These are phyloP conservation scores for Cryptosporidium ubiquitum DNA, from an alignment of 169 alveolate genomes.

Conservation along the genomic window DNA sequence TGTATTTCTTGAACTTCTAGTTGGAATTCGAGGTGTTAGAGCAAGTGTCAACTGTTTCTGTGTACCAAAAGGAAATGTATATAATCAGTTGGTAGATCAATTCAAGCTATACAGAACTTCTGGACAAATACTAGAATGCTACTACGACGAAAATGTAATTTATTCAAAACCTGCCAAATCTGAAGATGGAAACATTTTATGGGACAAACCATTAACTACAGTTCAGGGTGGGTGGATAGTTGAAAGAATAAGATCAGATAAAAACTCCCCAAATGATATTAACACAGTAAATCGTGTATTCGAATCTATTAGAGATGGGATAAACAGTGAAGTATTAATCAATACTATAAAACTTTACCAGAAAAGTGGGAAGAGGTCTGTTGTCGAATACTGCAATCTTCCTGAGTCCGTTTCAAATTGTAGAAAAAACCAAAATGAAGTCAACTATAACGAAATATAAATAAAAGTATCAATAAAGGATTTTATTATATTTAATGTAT, in stretches of 20 bases:
- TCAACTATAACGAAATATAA: neutral
- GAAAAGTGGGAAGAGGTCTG: slow-evolving; percentile 62
- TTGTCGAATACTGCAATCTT: slow-evolving; percentile 55
- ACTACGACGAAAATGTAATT: slow-evolving; percentile 41
- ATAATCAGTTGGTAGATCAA: slow-evolving; percentile 81
- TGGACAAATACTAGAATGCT: slow-evolving; percentile 74
- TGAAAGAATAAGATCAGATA: slow-evolving; percentile 88
- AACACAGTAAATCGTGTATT: slow-evolving; percentile 83
- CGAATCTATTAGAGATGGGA: slow-evolving; percentile 86
- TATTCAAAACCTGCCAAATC: slow-evolving; percentile 44
- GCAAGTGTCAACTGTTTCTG: slow-evolving; percentile 77
- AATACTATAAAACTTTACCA: slow-evolving; percentile 41
- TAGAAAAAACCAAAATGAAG: neutral
- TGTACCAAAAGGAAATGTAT: slow-evolving; percentile 88
- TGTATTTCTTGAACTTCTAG: slow-evolving; percentile 54
- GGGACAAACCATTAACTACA: slow-evolving; percentile 47
- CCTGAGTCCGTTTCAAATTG: slow-evolving; percentile 37
- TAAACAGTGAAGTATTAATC: slow-evolving; percentile 59
- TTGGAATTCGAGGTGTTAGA: slow-evolving; percentile 68
- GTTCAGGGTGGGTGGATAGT: slow-evolving; percentile 92
- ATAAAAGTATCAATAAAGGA: neutral
- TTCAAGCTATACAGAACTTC: slow-evolving; percentile 78
- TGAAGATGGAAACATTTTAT: slow-evolving; percentile 37
- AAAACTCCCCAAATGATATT: slow-evolving; percentile 84
- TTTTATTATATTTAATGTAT: neutral